Evolutionary conservation across 495 filamentous ascomycete species (phyloP).

Genomic region (Xylaria cubensis): DNA sequence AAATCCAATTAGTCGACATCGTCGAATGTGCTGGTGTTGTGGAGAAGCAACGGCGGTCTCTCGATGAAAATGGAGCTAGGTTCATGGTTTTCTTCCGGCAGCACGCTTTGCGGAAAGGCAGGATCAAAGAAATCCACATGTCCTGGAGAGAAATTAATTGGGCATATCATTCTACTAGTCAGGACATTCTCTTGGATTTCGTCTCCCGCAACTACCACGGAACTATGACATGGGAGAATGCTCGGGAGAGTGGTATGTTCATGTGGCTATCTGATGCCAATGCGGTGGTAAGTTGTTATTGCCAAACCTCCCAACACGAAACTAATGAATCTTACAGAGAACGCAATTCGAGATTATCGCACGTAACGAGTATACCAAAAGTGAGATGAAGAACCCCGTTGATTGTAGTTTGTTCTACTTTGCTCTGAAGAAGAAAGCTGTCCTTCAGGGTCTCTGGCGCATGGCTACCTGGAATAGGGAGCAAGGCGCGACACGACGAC

Average conservation of each 20-base stretch:
- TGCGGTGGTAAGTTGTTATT: constrained; percentile 68
- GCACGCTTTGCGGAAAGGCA: constrained; percentile 72
- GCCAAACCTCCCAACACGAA: neutral
- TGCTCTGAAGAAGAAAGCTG: constrained; percentile 87
- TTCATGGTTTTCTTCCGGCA: constrained; percentile 91
- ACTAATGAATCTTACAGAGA: constrained; percentile 53
- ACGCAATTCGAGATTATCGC: constrained; percentile 87
- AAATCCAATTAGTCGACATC: constrained; percentile 86
- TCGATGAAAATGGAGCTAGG: constrained; percentile 91
- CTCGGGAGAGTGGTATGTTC: constrained; percentile 86
- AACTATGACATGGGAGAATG: constrained; percentile 81
- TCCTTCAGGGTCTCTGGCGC: constrained; percentile 91
- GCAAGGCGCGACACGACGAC: constrained; percentile 74
- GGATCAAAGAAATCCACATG: constrained; percentile 70
- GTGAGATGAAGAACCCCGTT: constrained; percentile 88
- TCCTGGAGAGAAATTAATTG: constrained; percentile 94
- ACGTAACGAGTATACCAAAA: constrained; percentile 89
- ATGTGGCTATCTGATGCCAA: constrained; percentile 87
- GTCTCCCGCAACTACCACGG: constrained; percentile 81
- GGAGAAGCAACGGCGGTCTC: constrained; percentile 86
- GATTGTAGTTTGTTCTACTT: constrained; percentile 94
- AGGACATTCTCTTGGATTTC: constrained; percentile 90
- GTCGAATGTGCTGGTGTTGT: constrained; percentile 88
- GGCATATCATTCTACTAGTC: constrained; percentile 90
- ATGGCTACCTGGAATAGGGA: constrained; percentile 93